Conservation (phyloP, 139 green algal species). For the Edaphochlamys debaryana region DNA sequence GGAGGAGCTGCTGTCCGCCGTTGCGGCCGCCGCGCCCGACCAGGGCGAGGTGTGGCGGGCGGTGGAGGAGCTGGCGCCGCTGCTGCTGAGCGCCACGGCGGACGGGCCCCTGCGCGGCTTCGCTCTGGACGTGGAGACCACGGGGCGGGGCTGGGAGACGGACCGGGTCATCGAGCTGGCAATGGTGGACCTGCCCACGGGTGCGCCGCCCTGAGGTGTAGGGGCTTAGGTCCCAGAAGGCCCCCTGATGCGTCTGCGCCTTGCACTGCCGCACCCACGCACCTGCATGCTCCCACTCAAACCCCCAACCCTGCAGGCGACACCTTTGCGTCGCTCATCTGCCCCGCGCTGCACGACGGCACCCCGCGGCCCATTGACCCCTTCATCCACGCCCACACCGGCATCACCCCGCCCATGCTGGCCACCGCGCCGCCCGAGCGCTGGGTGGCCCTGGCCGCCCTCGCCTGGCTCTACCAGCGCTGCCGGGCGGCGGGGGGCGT, state of each 20-base stretch:
- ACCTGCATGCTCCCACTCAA: too few species aligned
- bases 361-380: not conserved
- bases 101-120: constrained; percentile 22
- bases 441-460: constrained; percentile 10
- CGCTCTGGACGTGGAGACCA: constrained; percentile 20
- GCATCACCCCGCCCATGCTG: constrained; percentile 24
- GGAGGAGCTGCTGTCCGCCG: constrained; percentile 17
- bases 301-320: constrained; percentile 4
- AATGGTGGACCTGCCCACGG: constrained; percentile 15
- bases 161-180: constrained; percentile 9
- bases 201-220: too few species aligned
- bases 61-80: constrained; percentile 25
- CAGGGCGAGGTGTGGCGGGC: constrained; percentile 17
- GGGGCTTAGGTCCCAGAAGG: too few species aligned
- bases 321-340: constrained; percentile 12
- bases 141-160: not conserved
- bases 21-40: constrained; percentile 21
- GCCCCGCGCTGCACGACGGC: not conserved
- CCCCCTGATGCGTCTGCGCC: too few species aligned
- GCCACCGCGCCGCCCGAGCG: not conserved
- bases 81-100: constrained; percentile 8
- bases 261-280: too few species aligned
- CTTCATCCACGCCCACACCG: not conserved
- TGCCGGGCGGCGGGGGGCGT: constrained; percentile 32
- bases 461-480: constrained; percentile 38